Base-by-base conservation (phyloP, 169 alveolate genomes). In the Plasmodium gaboni region DNA sequence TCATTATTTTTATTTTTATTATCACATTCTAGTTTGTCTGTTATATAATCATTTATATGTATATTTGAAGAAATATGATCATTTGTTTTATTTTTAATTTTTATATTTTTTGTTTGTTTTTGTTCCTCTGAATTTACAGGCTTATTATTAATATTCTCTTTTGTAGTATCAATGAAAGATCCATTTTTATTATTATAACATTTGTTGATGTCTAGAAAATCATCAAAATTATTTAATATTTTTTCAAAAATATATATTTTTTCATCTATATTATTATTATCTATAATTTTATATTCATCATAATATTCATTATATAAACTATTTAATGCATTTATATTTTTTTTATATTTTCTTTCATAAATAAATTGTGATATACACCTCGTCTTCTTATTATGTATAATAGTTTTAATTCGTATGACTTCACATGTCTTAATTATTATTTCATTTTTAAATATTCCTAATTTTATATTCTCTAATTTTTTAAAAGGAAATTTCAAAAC, bases 401-500 rank as follows among this genome's bases (percentile, higher is more conserved):
- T 69, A 17, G 95, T 94, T 22, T 94, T 94, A 12, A 94, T 76
- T 32, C 89, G 87, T 17, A 88, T 90, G 7, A 94, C 93, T 55
- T 92, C 92, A n/a, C 88, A 76, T 42, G 93, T 80, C 46, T 89
- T 87, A 13, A 94, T 88, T 55, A 65, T 53, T 19, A 94, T 67
- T 53, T 93, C 94, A 69, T 72, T 86, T 26, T 88, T 53, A 38
- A 44, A 17, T 42, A 19, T 9, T 6, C 48, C 28, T 19, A 78
- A 12, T 70, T 76, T 89, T 26, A 53, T 44, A 80, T 76, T 76
- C 8, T 76, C 93, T 38, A 73, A 59, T 67, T 89, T 85, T 69
- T 78, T 87, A 69, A 92, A 94, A 32, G 93, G 93, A 71, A 94
- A 74, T 68, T 94, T 94, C 55, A 94, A 70, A 0, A 94, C 89